Evolutionary conservation across 2,329 filamentous ascomycete genomes (phyloP).

Genomic region (Microsporum audouinii): DNA sequence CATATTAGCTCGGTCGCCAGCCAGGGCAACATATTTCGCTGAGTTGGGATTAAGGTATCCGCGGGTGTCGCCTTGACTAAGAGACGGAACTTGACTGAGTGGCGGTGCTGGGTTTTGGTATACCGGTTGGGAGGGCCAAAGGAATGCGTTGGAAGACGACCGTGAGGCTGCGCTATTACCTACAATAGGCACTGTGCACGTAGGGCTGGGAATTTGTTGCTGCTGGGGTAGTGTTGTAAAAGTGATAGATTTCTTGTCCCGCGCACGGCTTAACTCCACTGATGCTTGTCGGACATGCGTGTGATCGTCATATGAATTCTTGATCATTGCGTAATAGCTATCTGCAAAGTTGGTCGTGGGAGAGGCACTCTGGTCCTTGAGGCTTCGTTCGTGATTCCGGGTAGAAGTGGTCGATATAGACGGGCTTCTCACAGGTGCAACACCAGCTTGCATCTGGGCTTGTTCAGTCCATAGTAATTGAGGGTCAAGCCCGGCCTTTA

Average conservation of each 20-base stretch:
- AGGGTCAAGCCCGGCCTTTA: slow-evolving; percentile 38
- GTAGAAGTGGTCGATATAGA: not conserved
- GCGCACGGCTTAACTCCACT: slow-evolving; percentile 3
- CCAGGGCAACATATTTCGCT: not conserved
- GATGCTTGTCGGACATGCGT: slow-evolving; percentile 5
- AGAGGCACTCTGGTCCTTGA: slow-evolving; percentile 9
- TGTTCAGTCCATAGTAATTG: slow-evolving; percentile 38
- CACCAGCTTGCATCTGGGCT: slow-evolving; percentile 32
- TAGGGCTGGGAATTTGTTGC: not conserved
- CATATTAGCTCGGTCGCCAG: not conserved
- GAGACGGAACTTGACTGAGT: not conserved
- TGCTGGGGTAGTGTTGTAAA: not conserved
- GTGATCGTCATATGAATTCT: slow-evolving; percentile 11
- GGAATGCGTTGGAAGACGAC: not conserved
- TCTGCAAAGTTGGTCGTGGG: slow-evolving; percentile 11
- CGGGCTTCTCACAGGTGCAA: slow-evolving; percentile 12
- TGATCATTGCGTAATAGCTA: slow-evolving; percentile 15
- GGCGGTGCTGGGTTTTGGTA: not conserved
- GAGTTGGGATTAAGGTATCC: not conserved
- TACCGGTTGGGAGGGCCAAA: not conserved
- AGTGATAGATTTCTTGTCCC: not conserved
- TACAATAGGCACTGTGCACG: not conserved
- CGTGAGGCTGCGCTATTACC: not conserved
- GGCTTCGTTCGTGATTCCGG: not conserved
- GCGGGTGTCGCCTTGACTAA: not conserved